Evolutionary conservation across 805 yeast genomes (phyloP).

Genomic region (Yarrowia yakushimensis): DNA sequence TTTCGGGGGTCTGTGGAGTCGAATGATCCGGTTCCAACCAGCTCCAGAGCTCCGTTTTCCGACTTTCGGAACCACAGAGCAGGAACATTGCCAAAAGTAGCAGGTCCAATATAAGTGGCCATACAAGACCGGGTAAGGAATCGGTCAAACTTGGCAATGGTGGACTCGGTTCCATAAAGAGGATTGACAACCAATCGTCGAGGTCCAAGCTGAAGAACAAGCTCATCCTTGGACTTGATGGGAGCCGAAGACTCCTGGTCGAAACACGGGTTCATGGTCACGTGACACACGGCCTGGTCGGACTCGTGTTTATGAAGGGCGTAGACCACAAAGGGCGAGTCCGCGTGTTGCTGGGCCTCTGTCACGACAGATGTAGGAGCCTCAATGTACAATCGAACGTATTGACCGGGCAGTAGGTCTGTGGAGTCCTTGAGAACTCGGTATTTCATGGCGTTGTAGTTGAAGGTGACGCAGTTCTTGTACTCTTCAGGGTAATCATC

Average conservation of each 20-base stretch:
- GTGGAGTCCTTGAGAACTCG: conserved; percentile 60
- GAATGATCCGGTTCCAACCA: conserved; percentile 89
- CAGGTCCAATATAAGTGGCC: conserved; percentile 88
- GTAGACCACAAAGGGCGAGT: conserved; percentile 59
- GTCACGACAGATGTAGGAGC: conserved; percentile 47
- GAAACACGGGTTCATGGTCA: conserved; percentile 86
- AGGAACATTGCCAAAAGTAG: conserved; percentile 72
- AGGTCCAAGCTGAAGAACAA: conserved; percentile 90
- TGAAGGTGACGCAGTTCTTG: conserved; percentile 69
- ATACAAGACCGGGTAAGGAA: conserved; percentile 70
- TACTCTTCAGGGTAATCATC: conserved; percentile 77
- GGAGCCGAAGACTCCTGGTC: conserved; percentile 53
- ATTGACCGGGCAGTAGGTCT: conserved; percentile 59
- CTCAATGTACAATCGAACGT: conserved; percentile 55
- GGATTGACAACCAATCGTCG: conserved; percentile 84
- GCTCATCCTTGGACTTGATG: conserved; percentile 72
- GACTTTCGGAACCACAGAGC: conserved; percentile 66
- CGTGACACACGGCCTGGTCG: conserved; percentile 75
- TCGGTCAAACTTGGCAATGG: conserved; percentile 81
- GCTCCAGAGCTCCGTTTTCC: conserved; percentile 46
- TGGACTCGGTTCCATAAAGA: conserved; percentile 71
- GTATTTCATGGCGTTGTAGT: conserved; percentile 72
- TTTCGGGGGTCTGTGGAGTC: conserved; percentile 81
- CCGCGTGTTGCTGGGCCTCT: conserved; percentile 48
- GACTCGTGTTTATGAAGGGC: conserved; percentile 83